Conservation (phyloP, 768 basidiomycete genomes). For the Amanita brunnescens region DNA sequence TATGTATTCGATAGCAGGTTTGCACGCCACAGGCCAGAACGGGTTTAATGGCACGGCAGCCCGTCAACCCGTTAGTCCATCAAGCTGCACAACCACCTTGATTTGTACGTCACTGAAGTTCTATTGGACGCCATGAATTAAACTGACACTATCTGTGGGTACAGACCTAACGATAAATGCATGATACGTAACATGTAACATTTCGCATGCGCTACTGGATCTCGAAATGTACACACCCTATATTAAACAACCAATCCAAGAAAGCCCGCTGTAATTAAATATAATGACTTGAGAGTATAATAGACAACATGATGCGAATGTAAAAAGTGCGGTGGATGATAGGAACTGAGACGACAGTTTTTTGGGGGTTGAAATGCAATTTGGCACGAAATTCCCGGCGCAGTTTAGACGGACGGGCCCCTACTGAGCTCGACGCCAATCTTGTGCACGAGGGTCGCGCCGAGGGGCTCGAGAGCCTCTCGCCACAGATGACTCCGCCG, state of each 20-base stretch:
- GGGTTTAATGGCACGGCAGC: too few species aligned
- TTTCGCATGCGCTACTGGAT: too few species aligned
- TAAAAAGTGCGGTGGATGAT: not conserved
- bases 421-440: constrained; percentile 66
- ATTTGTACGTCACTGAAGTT: too few species aligned
- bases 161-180: not conserved
- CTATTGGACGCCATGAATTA: too few species aligned
- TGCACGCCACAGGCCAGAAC: too few species aligned
- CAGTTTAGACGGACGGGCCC: constrained; percentile 37
- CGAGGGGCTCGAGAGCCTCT: constrained; percentile 59
- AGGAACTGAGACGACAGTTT: not conserved
- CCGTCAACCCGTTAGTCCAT: too few species aligned
- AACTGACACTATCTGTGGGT: not conserved
- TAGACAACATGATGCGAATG: not conserved
- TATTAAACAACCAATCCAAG: not conserved
- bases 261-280: not conserved
- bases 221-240: not conserved
- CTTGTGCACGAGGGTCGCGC: constrained; percentile 60
- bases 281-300: not conserved
- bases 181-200: not conserved
- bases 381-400: not conserved
- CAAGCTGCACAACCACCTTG: too few species aligned
- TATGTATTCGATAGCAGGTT: too few species aligned
- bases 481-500: constrained; percentile 54
- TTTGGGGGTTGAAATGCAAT: not conserved